Evolutionary conservation across 176 grass and related monocot genomes (phyloP).

Genomic region (Sorghum bicolor): Sorghum_bicolor_NCBIv3 NC_012870.2:63901501-63902000

Average conservation of each 20-base stretch:
- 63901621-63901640: conserved; percentile 7
- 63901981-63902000: background rate
- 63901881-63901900: conserved; percentile 81
- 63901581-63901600: conserved; percentile 11
- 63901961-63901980: background rate
- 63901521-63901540: conserved; percentile 22
- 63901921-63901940: conserved; percentile 60
- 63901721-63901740: background rate
- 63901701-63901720: conserved; percentile 5
- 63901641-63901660: background rate
- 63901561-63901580: conserved; percentile 1
- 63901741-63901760: background rate
- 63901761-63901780: background rate
- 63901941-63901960: background rate
- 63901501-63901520: background rate
- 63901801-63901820: background rate
- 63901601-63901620: conserved; percentile 20
- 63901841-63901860: conserved; percentile 30
- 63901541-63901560: background rate
- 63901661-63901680: background rate
- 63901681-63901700: background rate
- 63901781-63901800: conserved; percentile 9
- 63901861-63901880: conserved; percentile 64
- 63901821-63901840: conserved; percentile 49
- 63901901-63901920: conserved; percentile 76